These are phyloP conservation scores for Pilobolus umbonatus DNA, from an alignment of 192 early-diverging fungal genomes.

Conservation along the genomic window DNA sequence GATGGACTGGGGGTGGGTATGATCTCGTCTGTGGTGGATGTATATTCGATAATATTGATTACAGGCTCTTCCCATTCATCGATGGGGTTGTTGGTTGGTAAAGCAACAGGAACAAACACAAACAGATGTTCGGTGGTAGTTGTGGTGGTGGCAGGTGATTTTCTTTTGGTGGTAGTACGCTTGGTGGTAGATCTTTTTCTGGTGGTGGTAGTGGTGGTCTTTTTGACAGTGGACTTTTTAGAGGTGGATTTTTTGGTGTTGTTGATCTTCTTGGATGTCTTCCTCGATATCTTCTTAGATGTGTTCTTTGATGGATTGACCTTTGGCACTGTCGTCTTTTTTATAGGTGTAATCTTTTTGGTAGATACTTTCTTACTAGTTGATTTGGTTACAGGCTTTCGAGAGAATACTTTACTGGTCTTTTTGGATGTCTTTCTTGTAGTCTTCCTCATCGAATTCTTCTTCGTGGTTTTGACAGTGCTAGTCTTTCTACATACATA, in stretches of 20 bases:
- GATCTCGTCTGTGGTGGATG: background rate
- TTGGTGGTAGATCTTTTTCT: too few relatives aligned
- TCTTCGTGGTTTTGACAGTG: background rate
- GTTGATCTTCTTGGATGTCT: background rate
- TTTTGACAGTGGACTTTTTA: slow-evolving; percentile 1
- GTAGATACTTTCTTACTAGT: too few relatives aligned
- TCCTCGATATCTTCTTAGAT: background rate
- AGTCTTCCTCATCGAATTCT: background rate
- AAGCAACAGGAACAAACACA: background rate
- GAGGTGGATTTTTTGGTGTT: background rate
- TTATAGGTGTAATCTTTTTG: too few relatives aligned
- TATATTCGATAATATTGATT: background rate
- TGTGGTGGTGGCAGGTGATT: background rate
- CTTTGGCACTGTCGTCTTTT: too few relatives aligned
- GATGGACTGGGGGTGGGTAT: background rate
- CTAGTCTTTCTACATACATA: background rate
- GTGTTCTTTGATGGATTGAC: background rate
- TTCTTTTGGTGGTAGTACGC: background rate
- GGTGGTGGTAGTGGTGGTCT: slow-evolving; percentile 2
- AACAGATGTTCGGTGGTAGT: background rate
- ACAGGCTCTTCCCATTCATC: background rate
- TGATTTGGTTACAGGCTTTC: too few relatives aligned
- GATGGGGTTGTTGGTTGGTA: background rate
- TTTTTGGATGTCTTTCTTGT: background rate
- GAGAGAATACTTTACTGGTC: too few relatives aligned